Base-by-base conservation (phyloP, 2,329 filamentous ascomycete genomes). In the Ascochyta koolunga region DNA sequence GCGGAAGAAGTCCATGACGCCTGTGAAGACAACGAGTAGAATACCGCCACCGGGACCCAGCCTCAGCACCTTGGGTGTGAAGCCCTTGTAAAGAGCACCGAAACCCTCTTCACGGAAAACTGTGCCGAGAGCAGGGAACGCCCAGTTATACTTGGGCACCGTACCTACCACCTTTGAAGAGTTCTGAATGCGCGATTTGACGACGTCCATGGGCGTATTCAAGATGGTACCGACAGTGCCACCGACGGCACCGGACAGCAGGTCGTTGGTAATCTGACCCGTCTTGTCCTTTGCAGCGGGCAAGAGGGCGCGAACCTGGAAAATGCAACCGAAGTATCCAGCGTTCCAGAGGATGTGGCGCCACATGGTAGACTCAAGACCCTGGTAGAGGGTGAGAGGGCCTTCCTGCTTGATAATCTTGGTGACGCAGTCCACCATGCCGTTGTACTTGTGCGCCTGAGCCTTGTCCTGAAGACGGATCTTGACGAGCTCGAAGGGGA, bases 181-280 rank as follows among this genome's bases (percentile, higher is more conserved):
- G 80, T 99, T 99, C 79, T 99, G 95, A 65, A 99, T 99, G 60
- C 95, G 89, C 63, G 90, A 96, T 85, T 99, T 99, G 79, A 98
- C 93, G 18, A 98, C 93, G 71, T 98, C 93, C 86, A 96, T 88
- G 53, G 93, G 92, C 2, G 93, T 98, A 82, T 99, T 99, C 60
- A 98, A 74, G 35, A 97, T 84, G 2, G 93, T 99, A 75, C 95
- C 93, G 46, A 89, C 82, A 5, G 93, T 98, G 58, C 95, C 95
- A 78, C 95, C 95, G 61, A 96, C 78, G 37, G 89, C 83, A 74
- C 95, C 95, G 18, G 92, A 92, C 50, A 96, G 78, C 62, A 99
- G 79, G 70, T 99, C 93, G 74, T 96, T 97, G 54, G 84, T 78
- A 78, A 96, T 90, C 79, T 97, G 88, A 47, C 84, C 82, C 62